phyloP scores from a whole-genome alignment of 805 yeast genomes.

The Kuraishia molischiana region DNA sequence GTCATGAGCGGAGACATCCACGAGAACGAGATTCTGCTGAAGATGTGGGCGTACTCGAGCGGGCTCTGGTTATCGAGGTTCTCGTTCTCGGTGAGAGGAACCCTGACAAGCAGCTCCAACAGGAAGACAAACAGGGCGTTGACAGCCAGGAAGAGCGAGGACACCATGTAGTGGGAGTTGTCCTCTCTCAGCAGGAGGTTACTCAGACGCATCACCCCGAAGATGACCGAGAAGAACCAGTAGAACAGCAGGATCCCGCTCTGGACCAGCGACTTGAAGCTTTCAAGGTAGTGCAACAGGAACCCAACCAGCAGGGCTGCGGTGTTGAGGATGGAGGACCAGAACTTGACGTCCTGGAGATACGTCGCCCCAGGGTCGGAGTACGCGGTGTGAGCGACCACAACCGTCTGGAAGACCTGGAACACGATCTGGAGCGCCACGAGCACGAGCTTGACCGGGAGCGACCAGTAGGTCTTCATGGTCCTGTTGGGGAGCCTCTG shows the following conservation, averaged over 20 bases:
- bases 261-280: constrained; percentile 54
- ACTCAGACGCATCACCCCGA: constrained; percentile 34
- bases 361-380: constrained; percentile 13
- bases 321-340: constrained; percentile 21
- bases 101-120: constrained; percentile 31
- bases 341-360: constrained; percentile 16
- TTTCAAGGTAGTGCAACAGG: constrained; percentile 61
- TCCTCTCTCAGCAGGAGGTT: constrained; percentile 28
- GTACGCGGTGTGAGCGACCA: constrained; percentile 6
- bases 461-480: constrained; percentile 25
- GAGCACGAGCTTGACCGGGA: constrained; percentile 30
- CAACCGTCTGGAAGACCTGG: constrained; percentile 14
- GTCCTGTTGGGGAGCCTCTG: constrained; percentile 20
- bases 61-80: constrained; percentile 29
- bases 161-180: constrained; percentile 11
- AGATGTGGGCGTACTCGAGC: constrained; percentile 37
- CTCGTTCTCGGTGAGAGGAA: constrained; percentile 20
- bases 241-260: constrained; percentile 60
- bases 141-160: constrained; percentile 23
- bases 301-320: constrained; percentile 41
- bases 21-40: constrained; percentile 39
- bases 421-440: constrained; percentile 28
- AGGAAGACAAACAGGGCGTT: constrained; percentile 30
- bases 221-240: constrained; percentile 55
- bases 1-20: constrained; percentile 56